These are phyloP conservation scores for Cercospora sojina DNA, from an alignment of 2,329 filamentous ascomycete genomes.

Conservation along the genomic window DNA sequence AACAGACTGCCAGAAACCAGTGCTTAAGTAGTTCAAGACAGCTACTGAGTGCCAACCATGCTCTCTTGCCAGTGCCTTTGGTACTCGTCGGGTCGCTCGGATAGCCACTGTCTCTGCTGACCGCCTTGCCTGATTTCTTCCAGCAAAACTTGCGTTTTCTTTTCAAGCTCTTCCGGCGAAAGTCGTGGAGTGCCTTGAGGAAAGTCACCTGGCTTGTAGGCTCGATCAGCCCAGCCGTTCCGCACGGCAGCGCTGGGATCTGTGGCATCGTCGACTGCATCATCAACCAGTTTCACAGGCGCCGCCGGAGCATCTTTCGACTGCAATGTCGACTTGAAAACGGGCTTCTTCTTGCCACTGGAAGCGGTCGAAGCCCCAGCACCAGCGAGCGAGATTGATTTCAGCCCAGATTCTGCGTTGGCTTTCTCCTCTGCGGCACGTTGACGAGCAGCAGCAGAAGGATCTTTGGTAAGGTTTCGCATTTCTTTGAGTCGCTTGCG, in stretches of 20 bases:
- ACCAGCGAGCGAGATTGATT: conserved; percentile 45
- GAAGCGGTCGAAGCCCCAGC: neutral
- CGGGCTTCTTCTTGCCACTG: conserved; percentile 33
- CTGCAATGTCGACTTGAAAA: conserved; percentile 35
- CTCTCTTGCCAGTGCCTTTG: neutral
- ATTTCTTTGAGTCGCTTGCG: conserved; percentile 82
- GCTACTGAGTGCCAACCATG: neutral
- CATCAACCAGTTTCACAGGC: neutral
- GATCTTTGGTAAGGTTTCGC: conserved; percentile 77
- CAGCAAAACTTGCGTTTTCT: neutral
- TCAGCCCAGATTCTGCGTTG: conserved; percentile 61
- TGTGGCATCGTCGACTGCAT: neutral
- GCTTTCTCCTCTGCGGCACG: conserved; percentile 57
- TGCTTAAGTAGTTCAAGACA: neutral
- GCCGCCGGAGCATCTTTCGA: neutral
- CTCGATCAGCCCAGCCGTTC: conserved; percentile 3
- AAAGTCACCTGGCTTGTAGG: neutral
- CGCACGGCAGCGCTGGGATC: conserved; percentile 2
- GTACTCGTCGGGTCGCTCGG: neutral
- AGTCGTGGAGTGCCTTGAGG: conserved; percentile 2
- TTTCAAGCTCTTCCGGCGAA: neutral
- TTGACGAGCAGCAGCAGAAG: conserved; percentile 62
- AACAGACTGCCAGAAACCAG: neutral
- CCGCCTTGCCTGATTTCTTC: neutral
- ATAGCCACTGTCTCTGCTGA: neutral